phyloP scores from a whole-genome alignment of 176 grass and related monocot genomes.

The Musa schizocarpa region DNA sequence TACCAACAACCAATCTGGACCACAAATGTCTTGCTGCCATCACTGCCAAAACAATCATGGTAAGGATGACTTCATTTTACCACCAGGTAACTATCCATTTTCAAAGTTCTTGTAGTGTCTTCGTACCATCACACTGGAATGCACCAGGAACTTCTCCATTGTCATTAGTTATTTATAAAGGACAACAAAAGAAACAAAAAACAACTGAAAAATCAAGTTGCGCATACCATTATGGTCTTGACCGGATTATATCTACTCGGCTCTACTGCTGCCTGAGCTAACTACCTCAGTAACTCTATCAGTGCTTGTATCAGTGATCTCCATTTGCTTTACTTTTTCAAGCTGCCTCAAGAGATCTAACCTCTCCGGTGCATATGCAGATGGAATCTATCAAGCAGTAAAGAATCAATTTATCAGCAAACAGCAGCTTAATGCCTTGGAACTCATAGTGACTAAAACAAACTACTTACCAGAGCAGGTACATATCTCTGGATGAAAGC shows the following conservation, averaged over 20 bases:
- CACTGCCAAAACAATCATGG: too few relatives aligned
- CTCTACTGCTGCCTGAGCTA: slow-evolving; percentile 4
- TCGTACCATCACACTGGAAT: too few relatives aligned
- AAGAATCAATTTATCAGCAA: background rate
- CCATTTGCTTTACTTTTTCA: slow-evolving; percentile 89
- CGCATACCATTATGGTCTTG: background rate
- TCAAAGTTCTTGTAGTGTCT: too few relatives aligned
- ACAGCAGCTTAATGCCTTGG: background rate
- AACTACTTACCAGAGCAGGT: slow-evolving; percentile 67
- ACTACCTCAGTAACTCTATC: slow-evolving; percentile 36
- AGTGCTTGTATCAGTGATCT: slow-evolving; percentile 30
- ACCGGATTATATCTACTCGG: background rate
- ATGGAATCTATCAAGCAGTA: slow-evolving; percentile 59
- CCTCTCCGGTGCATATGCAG: slow-evolving; percentile 92
- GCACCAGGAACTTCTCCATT: too few relatives aligned
- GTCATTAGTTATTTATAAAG: too few relatives aligned
- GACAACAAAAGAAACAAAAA: too few relatives aligned
- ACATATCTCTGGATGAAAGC: slow-evolving; percentile 99
- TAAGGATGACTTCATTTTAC: too few relatives aligned
- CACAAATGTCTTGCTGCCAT: too few relatives aligned
- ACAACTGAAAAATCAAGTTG: too few relatives aligned
- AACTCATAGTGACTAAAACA: slow-evolving; percentile 1
- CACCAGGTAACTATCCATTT: too few relatives aligned
- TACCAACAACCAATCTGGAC: too few relatives aligned
- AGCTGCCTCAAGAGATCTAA: slow-evolving; percentile 93